Percentiles rank a stretch among this genome's conserved stretches.
These are phyloP conservation scores for Metschnikowia noctiluminum DNA, from an alignment of 805 yeast genomes.

Conservation along the genomic window DNA sequence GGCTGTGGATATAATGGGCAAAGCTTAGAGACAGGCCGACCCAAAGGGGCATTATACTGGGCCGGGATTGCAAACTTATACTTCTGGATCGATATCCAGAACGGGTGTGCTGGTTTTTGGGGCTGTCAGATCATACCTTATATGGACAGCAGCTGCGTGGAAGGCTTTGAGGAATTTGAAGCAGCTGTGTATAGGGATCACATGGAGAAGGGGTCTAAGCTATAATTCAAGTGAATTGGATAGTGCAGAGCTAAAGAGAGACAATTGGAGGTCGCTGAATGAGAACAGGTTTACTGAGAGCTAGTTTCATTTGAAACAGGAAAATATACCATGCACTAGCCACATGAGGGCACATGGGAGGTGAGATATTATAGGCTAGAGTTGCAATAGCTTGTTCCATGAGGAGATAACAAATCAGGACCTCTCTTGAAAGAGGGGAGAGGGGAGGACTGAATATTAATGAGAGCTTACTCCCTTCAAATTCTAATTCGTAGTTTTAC, in stretches of 20 bases:
- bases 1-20: conserved; percentile 31
- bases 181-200: conserved; percentile 10
- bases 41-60: conserved; percentile 36
- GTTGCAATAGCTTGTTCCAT: too few relatives aligned
- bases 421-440: too few relatives aligned
- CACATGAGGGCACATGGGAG: too few relatives aligned
- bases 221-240: neutral
- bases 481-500: too few relatives aligned
- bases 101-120: conserved; percentile 38
- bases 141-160: conserved; percentile 20
- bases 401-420: too few relatives aligned
- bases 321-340: too few relatives aligned
- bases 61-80: conserved; percentile 38
- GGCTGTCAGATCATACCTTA: conserved; percentile 37
- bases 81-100: conserved; percentile 40
- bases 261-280: neutral
- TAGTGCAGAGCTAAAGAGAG: neutral
- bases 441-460: too few relatives aligned
- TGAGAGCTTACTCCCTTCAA: too few relatives aligned
- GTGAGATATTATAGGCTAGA: too few relatives aligned
- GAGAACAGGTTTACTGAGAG: neutral
- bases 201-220: neutral
- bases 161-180: conserved; percentile 15
- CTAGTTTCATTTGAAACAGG: too few relatives aligned
- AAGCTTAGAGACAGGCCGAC: conserved; percentile 32